Conservation (phyloP, 2,329 filamentous ascomycete genomes). For the Coleophoma crateriformis region DNA sequence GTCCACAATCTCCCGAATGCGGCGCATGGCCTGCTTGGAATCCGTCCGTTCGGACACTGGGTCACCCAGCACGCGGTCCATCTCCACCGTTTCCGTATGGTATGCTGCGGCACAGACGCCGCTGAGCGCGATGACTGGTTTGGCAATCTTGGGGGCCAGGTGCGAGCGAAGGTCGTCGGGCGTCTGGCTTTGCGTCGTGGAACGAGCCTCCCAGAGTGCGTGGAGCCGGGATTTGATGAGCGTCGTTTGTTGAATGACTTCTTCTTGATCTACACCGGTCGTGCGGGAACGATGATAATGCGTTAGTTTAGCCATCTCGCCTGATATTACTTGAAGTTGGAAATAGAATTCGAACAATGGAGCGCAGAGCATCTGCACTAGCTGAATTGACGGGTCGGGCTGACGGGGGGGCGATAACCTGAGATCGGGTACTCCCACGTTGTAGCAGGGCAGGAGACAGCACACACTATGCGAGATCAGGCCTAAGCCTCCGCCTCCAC, state of each 20-base stretch:
- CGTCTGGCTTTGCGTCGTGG: conserved; percentile 7
- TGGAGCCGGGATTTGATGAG: background rate
- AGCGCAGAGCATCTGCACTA: no score
- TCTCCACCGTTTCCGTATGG: conserved; percentile 16
- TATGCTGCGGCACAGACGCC: conserved; percentile 16
- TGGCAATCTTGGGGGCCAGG: conserved; percentile 10
- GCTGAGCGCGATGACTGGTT: conserved; percentile 10
- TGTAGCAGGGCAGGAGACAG: no score
- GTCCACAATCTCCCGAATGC: conserved; percentile 13
- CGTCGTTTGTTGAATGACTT: conserved; percentile 11
- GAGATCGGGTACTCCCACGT: no score
- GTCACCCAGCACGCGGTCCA: conserved; percentile 17
- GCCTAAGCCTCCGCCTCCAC: no score
- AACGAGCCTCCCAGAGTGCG: conserved; percentile 7
- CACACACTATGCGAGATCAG: no score
- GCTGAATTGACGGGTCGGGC: no score
- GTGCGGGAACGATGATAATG: conserved; percentile 2
- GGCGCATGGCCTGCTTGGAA: conserved; percentile 8
- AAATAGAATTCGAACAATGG: no score
- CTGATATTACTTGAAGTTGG: no score
- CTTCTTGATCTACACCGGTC: conserved; percentile 15
- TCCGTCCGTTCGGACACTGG: conserved; percentile 10
- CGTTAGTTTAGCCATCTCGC: no score
- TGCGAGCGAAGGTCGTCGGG: conserved; percentile 9
- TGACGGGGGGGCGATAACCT: no score